Evolutionary conservation across 1,139 yeast genomes (phyloP), one percentile per base, ranked within the genome.

Genomic region (Lodderomyces theae): DNA sequence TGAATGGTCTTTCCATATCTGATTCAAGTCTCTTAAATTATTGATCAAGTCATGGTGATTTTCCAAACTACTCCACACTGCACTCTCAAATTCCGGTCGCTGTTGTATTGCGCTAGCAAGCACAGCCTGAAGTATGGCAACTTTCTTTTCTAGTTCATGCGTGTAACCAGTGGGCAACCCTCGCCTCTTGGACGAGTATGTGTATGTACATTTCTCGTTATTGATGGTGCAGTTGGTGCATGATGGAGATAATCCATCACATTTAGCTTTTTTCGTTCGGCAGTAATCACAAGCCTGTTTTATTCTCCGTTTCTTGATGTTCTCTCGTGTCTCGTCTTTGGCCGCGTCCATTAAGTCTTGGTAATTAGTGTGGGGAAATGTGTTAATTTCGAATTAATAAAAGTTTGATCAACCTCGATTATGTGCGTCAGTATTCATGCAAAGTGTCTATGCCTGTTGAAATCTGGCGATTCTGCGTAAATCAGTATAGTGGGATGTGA

Each of bases 111-210:
- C 29, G 11, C 41, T 40, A 1, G 51, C 50, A 13, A 57, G 16
- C 10, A 57, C 23, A 2, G 52, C 52, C 39, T 54, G 59, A 26
- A 50, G 51, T 21, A 54, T 38, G 12, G 47, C 35, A 2, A 54
- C 49, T 37, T 50, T 53, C 40, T 51, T 46, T 34, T 56, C 61
- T 29, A 57, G 44, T 37, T 53, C 57, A 36, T 52, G 58, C 4
- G 57, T 56, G 37, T 56, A 56, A 4, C 61, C 61, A 3, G 56
- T 53, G 5, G 60, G 60, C 25, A 57, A 43, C 2, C 61, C 61
- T 39, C 61, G 40, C 41, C 60, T 39, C 40, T 57, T 56, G 2
- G 46, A 31, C 2, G 56, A 45, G 25, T 51, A 50, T 7, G 58
- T 44, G 34, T 56, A 57, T 3, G 48, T 42, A 38, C 61, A 57